Conservation (phyloP, 2,329 filamentous ascomycete genomes). For the Alternaria triticimaculans region DNA sequence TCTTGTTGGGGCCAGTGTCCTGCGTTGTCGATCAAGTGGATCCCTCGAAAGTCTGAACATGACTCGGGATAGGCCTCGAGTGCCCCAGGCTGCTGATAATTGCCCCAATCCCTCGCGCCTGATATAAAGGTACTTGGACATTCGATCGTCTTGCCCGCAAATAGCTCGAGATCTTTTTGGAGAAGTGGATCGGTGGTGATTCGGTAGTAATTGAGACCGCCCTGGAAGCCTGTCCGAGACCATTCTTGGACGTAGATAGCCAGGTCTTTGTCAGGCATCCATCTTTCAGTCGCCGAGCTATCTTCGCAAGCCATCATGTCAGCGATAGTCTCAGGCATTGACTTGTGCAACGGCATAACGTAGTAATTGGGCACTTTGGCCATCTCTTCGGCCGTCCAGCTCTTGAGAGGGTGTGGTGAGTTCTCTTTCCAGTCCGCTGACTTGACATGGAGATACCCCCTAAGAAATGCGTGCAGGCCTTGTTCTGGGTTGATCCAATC, state of each 20-base stretch:
- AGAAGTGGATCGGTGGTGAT: slow-evolving; percentile 60
- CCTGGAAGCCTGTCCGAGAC: slow-evolving; percentile 68
- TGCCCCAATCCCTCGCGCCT: slow-evolving; percentile 70
- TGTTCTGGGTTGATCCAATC: slow-evolving; percentile 59
- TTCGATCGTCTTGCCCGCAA: slow-evolving; percentile 66
- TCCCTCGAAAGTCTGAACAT: slow-evolving; percentile 62
- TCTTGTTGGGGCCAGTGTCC: slow-evolving; percentile 77
- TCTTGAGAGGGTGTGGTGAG: slow-evolving; percentile 59
- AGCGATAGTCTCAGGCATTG: slow-evolving; percentile 66
- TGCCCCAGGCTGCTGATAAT: slow-evolving; percentile 70
- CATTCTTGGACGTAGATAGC: slow-evolving; percentile 67
- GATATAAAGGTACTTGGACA: slow-evolving; percentile 68
- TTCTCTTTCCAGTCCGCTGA: slow-evolving; percentile 66
- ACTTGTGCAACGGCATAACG: slow-evolving; percentile 65
- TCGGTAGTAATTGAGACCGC: slow-evolving; percentile 72
- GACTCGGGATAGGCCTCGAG: slow-evolving; percentile 63
- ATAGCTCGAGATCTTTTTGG: slow-evolving; percentile 62
- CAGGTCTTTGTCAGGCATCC: slow-evolving; percentile 66
- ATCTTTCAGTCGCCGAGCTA: slow-evolving; percentile 53
- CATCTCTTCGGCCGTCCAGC: slow-evolving; percentile 65
- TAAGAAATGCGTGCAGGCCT: slow-evolving; percentile 65
- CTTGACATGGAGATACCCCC: slow-evolving; percentile 73
- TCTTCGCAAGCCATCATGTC: slow-evolving; percentile 63
- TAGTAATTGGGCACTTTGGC: slow-evolving; percentile 71
- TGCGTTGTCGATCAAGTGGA: slow-evolving; percentile 63